Evolutionary conservation across 176 grass and related monocot genomes (phyloP), one percentile per base, ranked within the genome.

Genomic region (Triticum timopheevii): DNA sequence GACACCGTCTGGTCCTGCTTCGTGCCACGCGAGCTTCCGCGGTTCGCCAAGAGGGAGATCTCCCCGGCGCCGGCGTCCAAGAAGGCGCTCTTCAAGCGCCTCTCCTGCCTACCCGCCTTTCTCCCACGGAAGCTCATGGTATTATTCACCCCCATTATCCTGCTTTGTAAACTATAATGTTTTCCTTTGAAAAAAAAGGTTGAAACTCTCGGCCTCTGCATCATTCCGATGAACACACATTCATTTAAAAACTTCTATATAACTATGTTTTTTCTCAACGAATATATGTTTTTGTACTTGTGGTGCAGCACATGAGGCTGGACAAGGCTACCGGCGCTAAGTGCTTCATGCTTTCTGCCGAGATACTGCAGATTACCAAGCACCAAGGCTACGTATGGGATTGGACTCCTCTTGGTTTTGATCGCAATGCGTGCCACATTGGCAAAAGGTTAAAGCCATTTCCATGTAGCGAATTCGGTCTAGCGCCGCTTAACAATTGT

Each of bases 1-100:
- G 89, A 97, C 79, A n/a, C 65, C 78, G 92, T 91, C 63, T 97
- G 90, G 95, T n/a, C 78, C 52, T 17, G 56, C 23, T 93, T 97
- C 84, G 65, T 93, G 19, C 90, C 95, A 1, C 23, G 6, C 8
- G 79, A 94, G 71, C 54, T 63, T 6, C 62, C 31, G 0, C 72
- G 47, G 9, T 52, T 95, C 58, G 75, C 90, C 8, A 49, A 89
- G 3, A 69, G 80, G 8, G 89, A 88, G 47, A 65, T 77, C 59
- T 54, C 5, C 31, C 56, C 2, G 3, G 76, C 66, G 49, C 30
- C 7, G 73, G 67, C 39, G 1, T 45, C 92, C 13, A 89, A 82
- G 52, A 92, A 90, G 86, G 87, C 44, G 6, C 54, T 84, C 2
- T 97, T 93, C 84, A 67, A 85, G 8, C 86, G 34, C 54, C 88